These are phyloP conservation scores for Tulasnella sp. DNA, from an alignment of 768 basidiomycete species.

Conservation along the genomic window DNA sequence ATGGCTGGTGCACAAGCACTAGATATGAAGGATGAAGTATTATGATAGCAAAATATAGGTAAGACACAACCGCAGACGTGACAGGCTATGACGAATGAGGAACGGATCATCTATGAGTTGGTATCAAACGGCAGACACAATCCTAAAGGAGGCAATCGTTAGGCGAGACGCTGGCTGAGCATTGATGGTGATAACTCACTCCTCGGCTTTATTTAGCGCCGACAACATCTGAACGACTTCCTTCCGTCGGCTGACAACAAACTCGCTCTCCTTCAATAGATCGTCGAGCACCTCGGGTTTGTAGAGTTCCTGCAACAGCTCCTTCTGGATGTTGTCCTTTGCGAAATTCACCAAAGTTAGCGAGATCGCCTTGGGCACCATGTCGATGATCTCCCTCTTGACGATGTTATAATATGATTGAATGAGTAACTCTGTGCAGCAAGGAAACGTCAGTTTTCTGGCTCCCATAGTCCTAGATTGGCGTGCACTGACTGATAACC, in stretches of 20 bases:
- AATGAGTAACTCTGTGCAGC: slow-evolving; percentile 71
- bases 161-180: not conserved
- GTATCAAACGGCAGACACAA: slow-evolving; percentile 12
- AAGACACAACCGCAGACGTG: too few species aligned
- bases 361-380: slow-evolving; percentile 94
- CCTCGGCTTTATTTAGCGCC: slow-evolving; percentile 94
- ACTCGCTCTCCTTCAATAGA: slow-evolving; percentile 88
- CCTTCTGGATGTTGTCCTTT: slow-evolving; percentile 89
- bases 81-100: not conserved
- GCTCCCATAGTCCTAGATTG: not conserved
- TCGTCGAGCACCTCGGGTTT: slow-evolving; percentile 94
- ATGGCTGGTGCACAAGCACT: too few species aligned
- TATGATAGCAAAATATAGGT: too few species aligned
- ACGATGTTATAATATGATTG: slow-evolving; percentile 97
- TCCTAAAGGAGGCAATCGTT: not conserved
- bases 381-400: slow-evolving; percentile 99
- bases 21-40: too few species aligned
- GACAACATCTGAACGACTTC: slow-evolving; percentile 89
- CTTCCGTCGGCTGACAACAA: slow-evolving; percentile 78
- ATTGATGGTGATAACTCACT: slow-evolving; percentile 42
- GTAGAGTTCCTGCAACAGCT: slow-evolving; percentile 91
- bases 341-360: slow-evolving; percentile 84
- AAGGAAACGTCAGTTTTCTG: not conserved
- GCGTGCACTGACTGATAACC: slow-evolving; percentile 76
- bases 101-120: not conserved